A percentile compares a stretch with the other conserved stretches of the same genome.
phyloP scores from a whole-genome alignment of 2,329 filamentous ascomycete species.

The Setomelanomma holmii region DNA sequence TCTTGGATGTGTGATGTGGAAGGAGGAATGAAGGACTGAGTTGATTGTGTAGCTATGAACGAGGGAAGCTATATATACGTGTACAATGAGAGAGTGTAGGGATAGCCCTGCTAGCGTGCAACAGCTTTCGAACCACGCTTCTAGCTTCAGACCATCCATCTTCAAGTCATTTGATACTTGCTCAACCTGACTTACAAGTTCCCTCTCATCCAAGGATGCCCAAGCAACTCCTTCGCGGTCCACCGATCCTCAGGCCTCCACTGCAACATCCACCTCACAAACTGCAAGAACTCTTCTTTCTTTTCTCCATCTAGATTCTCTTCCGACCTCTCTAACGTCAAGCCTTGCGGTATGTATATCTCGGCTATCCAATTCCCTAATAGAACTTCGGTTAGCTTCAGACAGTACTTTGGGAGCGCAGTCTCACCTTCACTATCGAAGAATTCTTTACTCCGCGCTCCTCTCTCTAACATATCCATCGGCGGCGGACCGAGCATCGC shows the following conservation, averaged over 20 bases:
- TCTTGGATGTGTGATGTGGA: too few relatives aligned
- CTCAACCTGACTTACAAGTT: too few relatives aligned
- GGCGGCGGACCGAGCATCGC: constrained; percentile 28
- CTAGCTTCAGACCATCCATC: too few relatives aligned
- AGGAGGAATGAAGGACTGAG: too few relatives aligned
- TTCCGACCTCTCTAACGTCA: constrained; percentile 20
- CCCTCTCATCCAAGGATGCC: constrained; percentile 11
- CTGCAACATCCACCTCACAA: constrained; percentile 45
- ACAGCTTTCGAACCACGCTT: too few relatives aligned
- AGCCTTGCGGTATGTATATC: constrained; percentile 9
- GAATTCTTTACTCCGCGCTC: constrained; percentile 17
- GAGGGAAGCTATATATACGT: too few relatives aligned
- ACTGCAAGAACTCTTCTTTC: constrained; percentile 37
- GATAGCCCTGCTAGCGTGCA: too few relatives aligned
- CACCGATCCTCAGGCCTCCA: constrained; percentile 45
- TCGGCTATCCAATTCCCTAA: constrained; percentile 28
- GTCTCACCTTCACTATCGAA: constrained; percentile 22
- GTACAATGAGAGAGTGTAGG: too few relatives aligned
- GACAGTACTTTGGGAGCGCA: constrained; percentile 2
- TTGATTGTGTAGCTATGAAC: too few relatives aligned
- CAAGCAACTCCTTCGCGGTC: constrained; percentile 11
- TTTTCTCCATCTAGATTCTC: constrained; percentile 26
- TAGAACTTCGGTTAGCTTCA: constrained; percentile 2
- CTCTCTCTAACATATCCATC: constrained; percentile 17
- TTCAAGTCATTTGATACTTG: too few relatives aligned